Conservation (phyloP, 768 basidiomycete species). For the Panaeolus papilionaceus region DNA sequence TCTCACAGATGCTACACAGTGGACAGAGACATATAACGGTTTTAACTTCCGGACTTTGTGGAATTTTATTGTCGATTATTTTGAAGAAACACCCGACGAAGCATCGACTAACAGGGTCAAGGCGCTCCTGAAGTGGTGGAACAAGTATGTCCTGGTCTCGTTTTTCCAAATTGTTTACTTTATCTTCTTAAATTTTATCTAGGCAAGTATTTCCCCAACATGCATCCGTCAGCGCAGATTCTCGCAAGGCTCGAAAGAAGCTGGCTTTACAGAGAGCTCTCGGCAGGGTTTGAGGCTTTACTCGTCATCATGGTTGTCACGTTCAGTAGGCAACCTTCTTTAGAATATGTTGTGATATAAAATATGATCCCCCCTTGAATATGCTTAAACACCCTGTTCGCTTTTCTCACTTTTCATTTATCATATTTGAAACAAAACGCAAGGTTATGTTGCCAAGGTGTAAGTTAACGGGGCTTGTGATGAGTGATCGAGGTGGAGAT, state of each 20-base stretch:
- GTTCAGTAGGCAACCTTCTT: too few species aligned
- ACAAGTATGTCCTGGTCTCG: conserved; percentile 9
- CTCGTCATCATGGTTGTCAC: too few species aligned
- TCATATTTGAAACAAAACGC: too few species aligned
- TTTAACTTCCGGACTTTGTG: conserved; percentile 27
- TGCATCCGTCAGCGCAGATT: conserved; percentile 9
- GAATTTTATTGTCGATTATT: conserved; percentile 28
- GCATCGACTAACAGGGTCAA: not conserved
- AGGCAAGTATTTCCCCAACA: conserved; percentile 20
- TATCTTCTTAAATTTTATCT: not conserved
- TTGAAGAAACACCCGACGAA: conserved; percentile 23
- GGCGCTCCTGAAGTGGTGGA: conserved; percentile 19
- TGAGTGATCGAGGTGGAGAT: too few species aligned
- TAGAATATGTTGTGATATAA: too few species aligned
- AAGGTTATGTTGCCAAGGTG: too few species aligned
- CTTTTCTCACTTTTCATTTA: too few species aligned
- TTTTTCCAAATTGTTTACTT: conserved; percentile 2
- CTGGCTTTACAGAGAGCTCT: not conserved
- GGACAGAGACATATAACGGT: conserved; percentile 26
- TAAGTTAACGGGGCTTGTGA: too few species aligned
- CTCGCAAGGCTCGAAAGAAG: conserved; percentile 18
- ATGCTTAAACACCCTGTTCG: too few species aligned
- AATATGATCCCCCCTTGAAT: too few species aligned
- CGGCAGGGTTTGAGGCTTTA: too few species aligned
- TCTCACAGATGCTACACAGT: conserved; percentile 21